Evolutionary conservation across 2,329 filamentous ascomycete genomes (phyloP).

Genomic region (Teratosphaeria pseudoeucalypti): DNA sequence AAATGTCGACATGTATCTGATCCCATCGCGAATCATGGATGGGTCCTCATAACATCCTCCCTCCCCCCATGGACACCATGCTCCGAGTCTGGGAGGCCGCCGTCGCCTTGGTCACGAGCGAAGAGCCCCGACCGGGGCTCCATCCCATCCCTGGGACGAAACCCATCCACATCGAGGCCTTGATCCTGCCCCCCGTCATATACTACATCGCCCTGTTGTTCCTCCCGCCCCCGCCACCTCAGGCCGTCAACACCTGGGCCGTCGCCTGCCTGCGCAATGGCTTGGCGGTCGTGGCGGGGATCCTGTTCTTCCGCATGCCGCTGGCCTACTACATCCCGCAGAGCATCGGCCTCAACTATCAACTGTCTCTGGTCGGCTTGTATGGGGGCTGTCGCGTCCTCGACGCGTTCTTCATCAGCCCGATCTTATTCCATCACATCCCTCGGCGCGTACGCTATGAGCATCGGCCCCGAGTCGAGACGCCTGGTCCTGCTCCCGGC

Average conservation of each 20-base stretch:
- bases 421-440: conserved; percentile 30
- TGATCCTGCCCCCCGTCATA: conserved; percentile 30
- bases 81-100: neutral
- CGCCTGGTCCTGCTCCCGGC: conserved; percentile 21
- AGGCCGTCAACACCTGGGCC: conserved; percentile 20
- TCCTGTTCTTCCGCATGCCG: conserved; percentile 34
- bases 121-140: conserved; percentile 28
- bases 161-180: conserved; percentile 30
- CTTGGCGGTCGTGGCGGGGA: conserved; percentile 28
- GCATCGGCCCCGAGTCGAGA: conserved; percentile 24
- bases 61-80: neutral
- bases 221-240: conserved; percentile 31
- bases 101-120: conserved; percentile 11
- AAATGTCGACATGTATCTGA: neutral
- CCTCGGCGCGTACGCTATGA: conserved; percentile 33
- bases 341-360: conserved; percentile 36
- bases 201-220: conserved; percentile 35
- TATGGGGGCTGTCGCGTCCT: conserved; percentile 34
- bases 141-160: conserved; percentile 32
- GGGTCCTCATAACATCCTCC: no score
- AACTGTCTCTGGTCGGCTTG: conserved; percentile 33
- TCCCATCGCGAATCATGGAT: neutral
- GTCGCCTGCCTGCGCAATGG: conserved; percentile 27
- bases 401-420: conserved; percentile 36
- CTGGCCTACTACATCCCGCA: conserved; percentile 34